A percentile compares a stretch with the other conserved stretches of the same genome.
Conservation (phyloP, 179 eudicot genomes). For the Nepenthes alata region DNA sequence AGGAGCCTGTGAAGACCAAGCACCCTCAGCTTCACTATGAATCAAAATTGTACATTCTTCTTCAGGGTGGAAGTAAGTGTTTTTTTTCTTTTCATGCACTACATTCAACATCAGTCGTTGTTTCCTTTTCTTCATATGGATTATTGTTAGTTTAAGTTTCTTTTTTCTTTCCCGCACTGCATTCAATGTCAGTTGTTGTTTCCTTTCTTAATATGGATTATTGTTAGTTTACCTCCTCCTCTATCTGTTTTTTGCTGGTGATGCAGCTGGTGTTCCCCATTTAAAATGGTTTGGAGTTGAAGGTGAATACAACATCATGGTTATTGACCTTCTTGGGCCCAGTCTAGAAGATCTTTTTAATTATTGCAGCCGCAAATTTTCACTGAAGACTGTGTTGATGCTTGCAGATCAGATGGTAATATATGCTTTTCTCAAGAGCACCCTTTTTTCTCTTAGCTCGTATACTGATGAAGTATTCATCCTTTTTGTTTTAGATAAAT, state of each 20-base stretch:
- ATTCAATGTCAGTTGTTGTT: too few relatives aligned
- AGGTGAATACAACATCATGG: constrained; percentile 64
- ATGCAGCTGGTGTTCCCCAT: constrained; percentile 61
- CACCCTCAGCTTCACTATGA: constrained; percentile 54
- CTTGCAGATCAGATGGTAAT: constrained; percentile 70
- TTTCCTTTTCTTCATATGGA: too few relatives aligned
- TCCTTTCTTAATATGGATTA: too few relatives aligned
- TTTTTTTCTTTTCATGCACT: background rate
- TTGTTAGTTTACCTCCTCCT: background rate
- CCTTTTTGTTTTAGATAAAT: background rate
- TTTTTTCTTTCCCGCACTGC: background rate
- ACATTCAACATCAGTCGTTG: too few relatives aligned
- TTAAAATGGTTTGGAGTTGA: constrained; percentile 68
- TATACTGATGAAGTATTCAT: background rate
- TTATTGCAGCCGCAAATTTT: constrained; percentile 56
- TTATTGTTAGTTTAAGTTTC: constrained; percentile 13
- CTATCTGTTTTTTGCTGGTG: constrained; percentile 1
- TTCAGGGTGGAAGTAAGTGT: constrained; percentile 54
- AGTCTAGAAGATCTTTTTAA: constrained; percentile 64
- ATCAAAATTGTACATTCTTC: constrained; percentile 49
- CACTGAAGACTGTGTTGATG: constrained; percentile 58
- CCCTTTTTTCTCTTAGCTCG: background rate
- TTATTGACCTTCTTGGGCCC: constrained; percentile 74
- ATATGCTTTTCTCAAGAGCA: constrained; percentile 1
- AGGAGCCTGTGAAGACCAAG: constrained; percentile 52